Evolutionary conservation across 129 eudicot genomes (phyloP).

Genomic region (Lonicera japonica): DNA sequence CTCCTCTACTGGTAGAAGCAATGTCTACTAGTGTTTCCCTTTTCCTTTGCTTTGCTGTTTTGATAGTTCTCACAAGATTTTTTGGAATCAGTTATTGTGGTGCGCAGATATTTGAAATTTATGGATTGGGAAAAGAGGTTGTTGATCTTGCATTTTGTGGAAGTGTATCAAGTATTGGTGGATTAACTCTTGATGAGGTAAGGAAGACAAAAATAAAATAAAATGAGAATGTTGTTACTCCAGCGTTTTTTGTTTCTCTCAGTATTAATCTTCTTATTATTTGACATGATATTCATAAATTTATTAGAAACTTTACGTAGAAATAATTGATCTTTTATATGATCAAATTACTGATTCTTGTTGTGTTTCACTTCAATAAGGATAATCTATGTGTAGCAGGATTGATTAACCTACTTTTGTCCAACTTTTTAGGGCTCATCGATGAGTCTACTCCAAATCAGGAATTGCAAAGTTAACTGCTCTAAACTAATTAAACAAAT

Average conservation of each 20-base stretch:
- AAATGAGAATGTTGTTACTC: not conserved
- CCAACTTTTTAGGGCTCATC: not conserved
- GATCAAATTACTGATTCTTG: not conserved
- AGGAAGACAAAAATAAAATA: not conserved
- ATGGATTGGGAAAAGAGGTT: slow-evolving; percentile 85
- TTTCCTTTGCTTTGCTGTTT: not conserved
- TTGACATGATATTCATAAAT: not conserved
- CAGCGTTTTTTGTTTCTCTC: not conserved
- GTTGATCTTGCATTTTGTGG: slow-evolving; percentile 87
- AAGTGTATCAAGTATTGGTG: slow-evolving; percentile 85
- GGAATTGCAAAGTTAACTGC: not conserved
- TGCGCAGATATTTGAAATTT: slow-evolving; percentile 96
- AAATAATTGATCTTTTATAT: not conserved
- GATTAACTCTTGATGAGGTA: slow-evolving; percentile 98
- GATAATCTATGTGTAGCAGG: not conserved
- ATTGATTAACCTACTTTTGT: too few relatives aligned
- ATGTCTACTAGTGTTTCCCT: not conserved
- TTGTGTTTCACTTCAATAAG: not conserved
- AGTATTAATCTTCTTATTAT: not conserved
- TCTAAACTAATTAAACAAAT: not conserved
- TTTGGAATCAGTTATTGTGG: slow-evolving; percentile 82
- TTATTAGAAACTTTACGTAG: not conserved
- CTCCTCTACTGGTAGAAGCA: slow-evolving; percentile 4
- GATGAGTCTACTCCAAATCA: not conserved
- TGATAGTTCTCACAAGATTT: slow-evolving; percentile 3